Evolutionary conservation across 345 rosid genomes (phyloP), one percentile per base, ranked within the genome.

Genomic region (Melaleuca quinquenervia): DNA sequence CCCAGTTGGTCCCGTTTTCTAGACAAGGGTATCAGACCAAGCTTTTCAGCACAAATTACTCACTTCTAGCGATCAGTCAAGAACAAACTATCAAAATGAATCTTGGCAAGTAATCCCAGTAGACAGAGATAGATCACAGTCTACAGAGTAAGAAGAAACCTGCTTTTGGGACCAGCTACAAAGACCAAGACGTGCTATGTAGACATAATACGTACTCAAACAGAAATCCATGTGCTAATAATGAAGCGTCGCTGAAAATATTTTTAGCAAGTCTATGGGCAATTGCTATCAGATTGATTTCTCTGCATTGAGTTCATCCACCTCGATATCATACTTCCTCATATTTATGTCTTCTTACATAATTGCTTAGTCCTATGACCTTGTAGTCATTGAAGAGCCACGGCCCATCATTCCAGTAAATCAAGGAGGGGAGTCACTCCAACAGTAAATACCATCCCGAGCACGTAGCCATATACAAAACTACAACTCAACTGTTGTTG

Each of bases 1-100:
- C 91, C 96, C 96, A 88, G 93, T 78, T 85, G 94, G 85, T 86
- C 96, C 99, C 88, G 91, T 89, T 91, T 94, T 97, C 99, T 97
- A 88, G 91, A 90, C 15, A 60, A 84, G 75, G 76, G 60, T 41
- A 82, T 54, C 49, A 21, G 7, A 82, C 36, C 21, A 50, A 82
- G 45, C 29, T 82, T 52, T 14, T 11, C 36, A 82, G 18, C 41
- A 24, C 84, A 32, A 48, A 32, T n/a, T 11, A 82, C 41, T 36
- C 36, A 82, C 60, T 82, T 29, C 45, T 52, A 82, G 26, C 41
- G 52, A 32, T 54, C 54, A 29, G 84, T 11, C 9, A 52, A 50
- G 52, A 82, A 15, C 76, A 62, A 52, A 82, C 41, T 82, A 82
- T 15, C 55, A 52, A 3, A 70, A 70, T 70, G 56, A 53, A 53